These are phyloP conservation scores for Ascochyta pisi DNA, from an alignment of 2,329 filamentous ascomycete species.

Conservation along the genomic window DNA sequence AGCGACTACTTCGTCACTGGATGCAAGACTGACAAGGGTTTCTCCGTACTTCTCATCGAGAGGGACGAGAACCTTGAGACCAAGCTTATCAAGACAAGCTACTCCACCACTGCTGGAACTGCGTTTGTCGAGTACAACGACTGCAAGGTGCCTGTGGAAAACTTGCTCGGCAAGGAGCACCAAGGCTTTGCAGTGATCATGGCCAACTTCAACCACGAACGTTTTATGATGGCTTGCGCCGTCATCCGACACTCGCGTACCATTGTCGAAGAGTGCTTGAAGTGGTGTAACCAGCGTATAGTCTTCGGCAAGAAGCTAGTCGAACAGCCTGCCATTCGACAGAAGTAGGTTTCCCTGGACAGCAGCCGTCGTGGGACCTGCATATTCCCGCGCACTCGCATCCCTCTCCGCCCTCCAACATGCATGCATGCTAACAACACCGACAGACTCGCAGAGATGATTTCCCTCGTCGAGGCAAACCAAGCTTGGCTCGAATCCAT, in stretches of 20 bases:
- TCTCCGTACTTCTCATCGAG: slow-evolving; percentile 78
- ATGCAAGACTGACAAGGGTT: slow-evolving; percentile 78
- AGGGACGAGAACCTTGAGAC: slow-evolving; percentile 78
- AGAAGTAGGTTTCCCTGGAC: slow-evolving; percentile 65
- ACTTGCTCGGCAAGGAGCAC: slow-evolving; percentile 81
- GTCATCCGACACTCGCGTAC: slow-evolving; percentile 70
- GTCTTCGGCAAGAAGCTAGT: slow-evolving; percentile 85
- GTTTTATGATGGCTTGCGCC: slow-evolving; percentile 75
- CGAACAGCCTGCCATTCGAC: slow-evolving; percentile 79
- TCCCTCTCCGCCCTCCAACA: background rate
- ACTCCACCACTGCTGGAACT: slow-evolving; percentile 80
- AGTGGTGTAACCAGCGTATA: slow-evolving; percentile 86
- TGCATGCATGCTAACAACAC: background rate
- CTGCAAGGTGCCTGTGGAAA: slow-evolving; percentile 80
- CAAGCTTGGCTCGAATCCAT: slow-evolving; percentile 86
- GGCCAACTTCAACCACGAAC: slow-evolving; percentile 88
- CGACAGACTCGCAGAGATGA: slow-evolving; percentile 81
- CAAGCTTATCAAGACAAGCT: slow-evolving; percentile 79
- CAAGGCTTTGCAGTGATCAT: slow-evolving; percentile 86
- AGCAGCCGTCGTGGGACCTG: background rate
- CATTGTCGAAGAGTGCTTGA: slow-evolving; percentile 82
- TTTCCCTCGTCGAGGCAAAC: slow-evolving; percentile 79
- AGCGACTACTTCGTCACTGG: slow-evolving; percentile 84
- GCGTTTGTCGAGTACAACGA: slow-evolving; percentile 84
- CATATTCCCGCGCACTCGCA: background rate